Evolutionary conservation across 352 stramenopile species (phyloP).

Genomic region (Phytophthora europaea): DNA sequence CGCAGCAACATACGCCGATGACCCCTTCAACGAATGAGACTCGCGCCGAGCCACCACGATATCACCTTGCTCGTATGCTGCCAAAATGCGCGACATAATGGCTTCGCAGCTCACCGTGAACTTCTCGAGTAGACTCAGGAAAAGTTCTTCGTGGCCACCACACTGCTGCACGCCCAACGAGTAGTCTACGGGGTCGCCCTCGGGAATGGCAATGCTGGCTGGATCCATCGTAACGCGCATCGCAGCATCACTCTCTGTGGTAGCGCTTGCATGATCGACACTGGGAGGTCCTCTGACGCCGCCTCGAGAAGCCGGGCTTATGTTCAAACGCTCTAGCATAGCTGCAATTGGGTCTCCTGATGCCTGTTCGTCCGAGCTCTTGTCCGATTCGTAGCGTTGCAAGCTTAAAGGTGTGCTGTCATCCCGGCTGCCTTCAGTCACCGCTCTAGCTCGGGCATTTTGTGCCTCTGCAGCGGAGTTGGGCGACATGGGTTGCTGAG

Average conservation of each 20-base stretch:
- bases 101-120: slow-evolving; percentile 71
- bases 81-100: slow-evolving; percentile 66
- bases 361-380: slow-evolving; percentile 28
- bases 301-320: slow-evolving; percentile 37
- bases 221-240: slow-evolving; percentile 36
- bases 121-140: slow-evolving; percentile 84
- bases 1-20: slow-evolving; percentile 81
- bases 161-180: slow-evolving; percentile 83
- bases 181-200: slow-evolving; percentile 85
- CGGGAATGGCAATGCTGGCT: slow-evolving; percentile 68
- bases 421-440: slow-evolving; percentile 26
- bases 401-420: slow-evolving; percentile 18
- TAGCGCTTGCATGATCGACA: slow-evolving; percentile 32
- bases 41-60: slow-evolving; percentile 66
- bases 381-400: slow-evolving; percentile 42
- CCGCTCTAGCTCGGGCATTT: slow-evolving; percentile 21
- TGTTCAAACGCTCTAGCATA: slow-evolving; percentile 52
- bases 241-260: slow-evolving; percentile 38
- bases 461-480: slow-evolving; percentile 25
- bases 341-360: slow-evolving; percentile 43
- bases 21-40: slow-evolving; percentile 85
- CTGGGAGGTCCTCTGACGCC: slow-evolving; percentile 23
- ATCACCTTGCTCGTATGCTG: slow-evolving; percentile 55
- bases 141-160: slow-evolving; percentile 80
- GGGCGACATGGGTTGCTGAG: slow-evolving; percentile 38